These are phyloP conservation scores for Zymoseptoria ardabiliae DNA, from an alignment of 2,329 filamentous ascomycete species.

Conservation along the genomic window DNA sequence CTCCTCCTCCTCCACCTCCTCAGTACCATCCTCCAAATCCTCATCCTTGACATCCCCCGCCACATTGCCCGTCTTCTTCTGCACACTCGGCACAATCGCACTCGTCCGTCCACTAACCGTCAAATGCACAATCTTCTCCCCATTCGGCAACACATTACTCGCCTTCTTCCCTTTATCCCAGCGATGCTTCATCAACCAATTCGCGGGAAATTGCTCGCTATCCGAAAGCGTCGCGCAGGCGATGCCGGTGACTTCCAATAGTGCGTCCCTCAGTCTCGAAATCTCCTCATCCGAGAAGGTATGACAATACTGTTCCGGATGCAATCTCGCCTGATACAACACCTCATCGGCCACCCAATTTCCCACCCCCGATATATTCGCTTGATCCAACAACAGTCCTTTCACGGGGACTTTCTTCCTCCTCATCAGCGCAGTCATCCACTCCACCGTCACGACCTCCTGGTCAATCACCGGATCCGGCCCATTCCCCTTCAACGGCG, in stretches of 20 bases:
- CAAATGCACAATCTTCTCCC: slow-evolving; percentile 75
- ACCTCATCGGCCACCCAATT: slow-evolving; percentile 98
- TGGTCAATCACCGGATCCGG: slow-evolving; percentile 85
- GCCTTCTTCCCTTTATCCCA: slow-evolving; percentile 87
- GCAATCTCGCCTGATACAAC: slow-evolving; percentile 77
- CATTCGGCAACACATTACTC: slow-evolving; percentile 65
- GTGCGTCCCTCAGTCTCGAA: slow-evolving; percentile 60
- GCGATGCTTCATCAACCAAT: slow-evolving; percentile 54
- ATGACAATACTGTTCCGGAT: slow-evolving; percentile 89
- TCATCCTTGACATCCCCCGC: slow-evolving; percentile 39
- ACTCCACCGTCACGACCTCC: slow-evolving; percentile 67
- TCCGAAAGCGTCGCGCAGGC: slow-evolving; percentile 75
- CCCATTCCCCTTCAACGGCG: slow-evolving; percentile 82
- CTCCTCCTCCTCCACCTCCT: slow-evolving; percentile 14
- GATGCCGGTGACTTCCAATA: slow-evolving; percentile 71
- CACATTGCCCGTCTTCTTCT: slow-evolving; percentile 69
- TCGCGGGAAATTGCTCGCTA: slow-evolving; percentile 71
- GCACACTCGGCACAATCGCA: slow-evolving; percentile 74
- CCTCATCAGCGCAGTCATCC: slow-evolving; percentile 62
- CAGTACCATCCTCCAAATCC: slow-evolving; percentile 4
- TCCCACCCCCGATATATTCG: slow-evolving; percentile 82
- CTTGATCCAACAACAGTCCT: slow-evolving; percentile 78
- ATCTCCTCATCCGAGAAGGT: slow-evolving; percentile 68
- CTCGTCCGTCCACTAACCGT: slow-evolving; percentile 89
- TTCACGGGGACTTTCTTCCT: slow-evolving; percentile 82